Conservation (phyloP, 75 land plant genomes). For the Selaginella tamariscina region DNA sequence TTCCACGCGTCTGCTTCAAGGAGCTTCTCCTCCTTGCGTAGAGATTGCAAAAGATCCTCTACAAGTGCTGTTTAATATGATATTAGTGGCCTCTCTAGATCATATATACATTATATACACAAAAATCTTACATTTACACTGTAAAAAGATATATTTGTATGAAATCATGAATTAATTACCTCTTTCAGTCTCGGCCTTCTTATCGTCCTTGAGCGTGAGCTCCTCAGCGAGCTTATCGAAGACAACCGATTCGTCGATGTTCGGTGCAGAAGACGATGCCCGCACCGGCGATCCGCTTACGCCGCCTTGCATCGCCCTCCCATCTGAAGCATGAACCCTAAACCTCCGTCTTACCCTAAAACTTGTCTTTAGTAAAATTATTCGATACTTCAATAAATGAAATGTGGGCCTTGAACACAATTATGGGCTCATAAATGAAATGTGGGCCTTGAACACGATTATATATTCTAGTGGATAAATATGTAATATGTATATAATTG, state of each 20-base stretch:
- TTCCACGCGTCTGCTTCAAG: slow-evolving; percentile 42
- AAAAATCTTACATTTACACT: neutral
- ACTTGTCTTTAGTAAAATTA: too few species aligned
- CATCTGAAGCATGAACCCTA: neutral
- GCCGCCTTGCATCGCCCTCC: neutral
- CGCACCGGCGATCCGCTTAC: neutral
- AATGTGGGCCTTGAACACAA: too few species aligned
- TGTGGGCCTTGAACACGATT: too few species aligned
- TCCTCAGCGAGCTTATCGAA: slow-evolving; percentile 25
- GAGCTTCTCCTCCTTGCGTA: slow-evolving; percentile 34
- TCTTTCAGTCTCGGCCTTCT: slow-evolving; percentile 30
- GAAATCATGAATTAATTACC: slow-evolving; percentile 9
- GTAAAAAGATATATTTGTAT: neutral
- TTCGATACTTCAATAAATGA: too few species aligned
- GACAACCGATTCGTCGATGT: neutral
- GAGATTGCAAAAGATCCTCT: slow-evolving; percentile 28
- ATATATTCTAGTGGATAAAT: too few species aligned
- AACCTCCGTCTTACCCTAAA: neutral
- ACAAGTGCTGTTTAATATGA: slow-evolving; percentile 23
- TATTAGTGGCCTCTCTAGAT: too few species aligned
- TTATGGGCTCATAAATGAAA: too few species aligned
- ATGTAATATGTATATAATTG: too few species aligned
- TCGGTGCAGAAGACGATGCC: slow-evolving; percentile 12
- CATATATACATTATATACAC: too few species aligned
- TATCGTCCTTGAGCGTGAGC: slow-evolving; percentile 22